Conservation (phyloP, 495 filamentous ascomycete species). For the Lepraria neglecta region DNA sequence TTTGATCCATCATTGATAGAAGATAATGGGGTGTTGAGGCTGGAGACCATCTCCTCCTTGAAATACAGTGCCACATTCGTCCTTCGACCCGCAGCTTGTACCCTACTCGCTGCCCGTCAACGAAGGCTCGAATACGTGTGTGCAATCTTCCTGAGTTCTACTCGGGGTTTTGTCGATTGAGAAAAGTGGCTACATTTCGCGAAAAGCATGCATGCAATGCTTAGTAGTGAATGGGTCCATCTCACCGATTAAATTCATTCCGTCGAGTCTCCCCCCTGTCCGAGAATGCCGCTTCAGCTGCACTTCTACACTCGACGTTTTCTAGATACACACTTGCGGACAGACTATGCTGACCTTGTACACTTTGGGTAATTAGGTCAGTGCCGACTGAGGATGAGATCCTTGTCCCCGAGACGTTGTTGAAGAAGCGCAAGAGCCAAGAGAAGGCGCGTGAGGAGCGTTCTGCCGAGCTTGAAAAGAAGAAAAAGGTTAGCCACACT, state of each 20-base stretch:
- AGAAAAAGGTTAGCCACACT: slow-evolving; percentile 68
- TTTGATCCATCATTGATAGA: slow-evolving; percentile 33
- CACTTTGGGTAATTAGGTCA: slow-evolving; percentile 50
- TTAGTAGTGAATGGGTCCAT: slow-evolving; percentile 26
- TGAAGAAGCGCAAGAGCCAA: slow-evolving; percentile 99
- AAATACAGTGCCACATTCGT: slow-evolving; percentile 70
- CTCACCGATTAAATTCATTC: slow-evolving; percentile 74
- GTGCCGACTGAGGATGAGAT: slow-evolving; percentile 86
- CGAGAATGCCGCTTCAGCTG: slow-evolving; percentile 83
- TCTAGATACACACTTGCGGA: slow-evolving; percentile 56
- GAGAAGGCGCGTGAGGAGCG: slow-evolving; percentile 93
- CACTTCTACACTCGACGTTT: slow-evolving; percentile 86
- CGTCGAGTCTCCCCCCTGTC: slow-evolving; percentile 69
- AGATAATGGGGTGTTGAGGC: slow-evolving; percentile 68
- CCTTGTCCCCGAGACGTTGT: slow-evolving; percentile 93
- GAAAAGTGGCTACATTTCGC: slow-evolving; percentile 31
- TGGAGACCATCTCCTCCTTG: slow-evolving; percentile 72
- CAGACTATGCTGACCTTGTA: slow-evolving; percentile 64
- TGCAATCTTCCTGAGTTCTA: slow-evolving; percentile 54
- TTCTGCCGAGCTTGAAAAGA: slow-evolving; percentile 69
- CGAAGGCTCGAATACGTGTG: slow-evolving; percentile 35
- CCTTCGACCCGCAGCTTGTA: slow-evolving; percentile 21
- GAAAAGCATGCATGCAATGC: slow-evolving; percentile 12
- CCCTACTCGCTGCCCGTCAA: slow-evolving; percentile 25
- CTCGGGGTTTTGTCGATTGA: slow-evolving; percentile 82